phyloP scores from a whole-genome alignment of 352 stramenopile genomes.

The Pythium brassicae region DNA sequence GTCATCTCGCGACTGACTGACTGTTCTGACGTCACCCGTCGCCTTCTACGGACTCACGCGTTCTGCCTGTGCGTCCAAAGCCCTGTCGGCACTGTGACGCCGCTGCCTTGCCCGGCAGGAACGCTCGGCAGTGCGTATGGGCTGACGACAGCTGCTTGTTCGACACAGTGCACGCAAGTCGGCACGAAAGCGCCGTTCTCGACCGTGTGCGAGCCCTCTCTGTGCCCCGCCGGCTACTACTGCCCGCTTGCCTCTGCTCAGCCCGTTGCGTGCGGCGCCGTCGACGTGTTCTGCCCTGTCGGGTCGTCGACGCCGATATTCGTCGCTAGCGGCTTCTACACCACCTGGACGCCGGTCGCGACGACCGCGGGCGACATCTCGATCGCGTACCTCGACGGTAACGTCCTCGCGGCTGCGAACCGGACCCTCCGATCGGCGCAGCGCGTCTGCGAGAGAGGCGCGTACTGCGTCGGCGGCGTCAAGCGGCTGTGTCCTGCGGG shows the following conservation, averaged over 20 bases:
- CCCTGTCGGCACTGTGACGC: slow-evolving; percentile 24
- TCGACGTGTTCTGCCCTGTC: slow-evolving; percentile 38
- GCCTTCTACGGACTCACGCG: background rate
- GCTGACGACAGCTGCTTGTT: slow-evolving; percentile 45
- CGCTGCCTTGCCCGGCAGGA: slow-evolving; percentile 38
- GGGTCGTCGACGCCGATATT: slow-evolving; percentile 36
- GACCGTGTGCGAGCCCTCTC: slow-evolving; percentile 35
- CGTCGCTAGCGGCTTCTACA: slow-evolving; percentile 49
- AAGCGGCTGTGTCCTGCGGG: slow-evolving; percentile 49
- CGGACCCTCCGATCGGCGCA: slow-evolving; percentile 41
- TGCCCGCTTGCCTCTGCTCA: slow-evolving; percentile 36
- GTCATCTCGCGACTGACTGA: background rate
- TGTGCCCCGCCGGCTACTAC: slow-evolving; percentile 51
- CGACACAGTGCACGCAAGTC: slow-evolving; percentile 27
- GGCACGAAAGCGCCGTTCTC: slow-evolving; percentile 5
- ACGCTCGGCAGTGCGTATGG: slow-evolving; percentile 30
- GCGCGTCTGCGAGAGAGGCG: slow-evolving; percentile 41
- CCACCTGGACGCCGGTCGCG: slow-evolving; percentile 29
- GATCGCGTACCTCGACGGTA: slow-evolving; percentile 43
- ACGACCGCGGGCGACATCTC: slow-evolving; percentile 15
- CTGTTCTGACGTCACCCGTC: background rate
- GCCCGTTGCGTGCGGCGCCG: slow-evolving; percentile 30
- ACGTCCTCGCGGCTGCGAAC: slow-evolving; percentile 22
- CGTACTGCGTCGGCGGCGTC: slow-evolving; percentile 49
- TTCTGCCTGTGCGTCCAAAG: slow-evolving; percentile 17